Conservation (phyloP, 2,329 filamentous ascomycete species). For the Fusarium vanettenii region DNA sequence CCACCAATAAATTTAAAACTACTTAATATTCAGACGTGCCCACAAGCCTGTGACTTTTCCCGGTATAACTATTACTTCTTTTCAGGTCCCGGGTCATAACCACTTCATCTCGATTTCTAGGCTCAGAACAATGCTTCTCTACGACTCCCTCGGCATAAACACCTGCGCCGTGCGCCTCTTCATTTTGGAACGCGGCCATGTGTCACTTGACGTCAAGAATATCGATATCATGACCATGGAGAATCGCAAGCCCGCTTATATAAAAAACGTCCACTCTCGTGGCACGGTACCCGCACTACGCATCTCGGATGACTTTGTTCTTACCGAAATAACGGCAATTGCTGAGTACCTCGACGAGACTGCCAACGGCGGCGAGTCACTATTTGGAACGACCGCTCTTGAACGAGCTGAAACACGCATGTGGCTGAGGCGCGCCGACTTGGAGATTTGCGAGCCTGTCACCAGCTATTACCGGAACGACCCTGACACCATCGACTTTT, state of each 20-base stretch:
- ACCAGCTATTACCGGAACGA: not conserved
- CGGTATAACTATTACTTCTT: not conserved
- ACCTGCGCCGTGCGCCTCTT: slow-evolving; percentile 22
- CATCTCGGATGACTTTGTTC: not conserved
- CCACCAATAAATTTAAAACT: not conserved
- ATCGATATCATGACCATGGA: slow-evolving; percentile 23
- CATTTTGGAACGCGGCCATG: slow-evolving; percentile 24
- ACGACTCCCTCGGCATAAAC: slow-evolving; percentile 18
- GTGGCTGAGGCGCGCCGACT: slow-evolving; percentile 11
- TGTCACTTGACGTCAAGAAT: slow-evolving; percentile 5
- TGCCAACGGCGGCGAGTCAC: not conserved
- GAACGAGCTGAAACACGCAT: slow-evolving; percentile 7
- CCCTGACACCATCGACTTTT: slow-evolving; percentile 1
- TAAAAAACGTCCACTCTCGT: slow-evolving; percentile 10
- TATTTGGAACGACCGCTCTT: not conserved
- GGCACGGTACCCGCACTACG: slow-evolving; percentile 13
- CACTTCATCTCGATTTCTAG: not conserved
- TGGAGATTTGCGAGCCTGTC: slow-evolving; percentile 8
- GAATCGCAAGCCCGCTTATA: slow-evolving; percentile 19
- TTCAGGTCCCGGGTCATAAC: not conserved
- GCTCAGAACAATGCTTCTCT: slow-evolving; percentile 2
- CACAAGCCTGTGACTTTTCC: not conserved
- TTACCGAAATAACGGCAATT: slow-evolving; percentile 13
- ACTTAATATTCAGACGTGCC: not conserved
- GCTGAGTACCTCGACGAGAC: slow-evolving; percentile 8